Base-by-base conservation (phyloP, 2,329 filamentous ascomycete species). In the Davidsoniella eucalypti region DNA sequence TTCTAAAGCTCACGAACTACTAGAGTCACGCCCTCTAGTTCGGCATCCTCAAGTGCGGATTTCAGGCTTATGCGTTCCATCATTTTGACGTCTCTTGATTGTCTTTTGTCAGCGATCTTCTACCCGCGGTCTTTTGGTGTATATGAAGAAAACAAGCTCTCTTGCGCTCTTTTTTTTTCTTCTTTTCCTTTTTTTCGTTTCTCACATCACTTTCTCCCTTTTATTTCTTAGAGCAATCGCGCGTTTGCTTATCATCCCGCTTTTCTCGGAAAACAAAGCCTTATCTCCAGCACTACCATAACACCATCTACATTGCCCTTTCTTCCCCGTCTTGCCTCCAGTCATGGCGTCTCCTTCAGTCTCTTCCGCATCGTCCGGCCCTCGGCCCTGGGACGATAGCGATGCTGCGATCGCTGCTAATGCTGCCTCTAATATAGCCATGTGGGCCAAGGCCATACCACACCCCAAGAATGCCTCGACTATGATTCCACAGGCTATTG, bases 401-500 rank as follows among this genome's bases (percentile, higher is more conserved):
- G 29, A 33, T 33, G 29, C 29, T 33, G 29, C 29, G 29, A 33
- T 33, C 16, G 26, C n/a, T 39, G 29, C 42, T 44, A 44, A 44
- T 18, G 17, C 23, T 36, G 10, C 44, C 8, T 10, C 44, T 10
- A n/a, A 18, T 40, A 44, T 54, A 60, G 61, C 62, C 18, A 57
- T 60, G 16, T 68, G 64, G 59, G 59, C 65, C 26, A 56, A 55
- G 5, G 64, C 66, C 43, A 52, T 62, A 2, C 50, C 58, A 2
- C 54, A 59, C 21, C 52, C 51, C 7, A 8, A 37, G 9, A 25
- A 49, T 18, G 36, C 58, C 10, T 53, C 55, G 21, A 56, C 59
- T 4, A 59, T 56, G 21, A 63, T 78, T 46, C 84, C 85, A 1
- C 82, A 86, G 61, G 74, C 78, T 50, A 86, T 92, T 55, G 83